These are phyloP conservation scores for Penicillium sclerotigenum DNA, from an alignment of 2,329 filamentous ascomycete genomes.

Conservation along the genomic window DNA sequence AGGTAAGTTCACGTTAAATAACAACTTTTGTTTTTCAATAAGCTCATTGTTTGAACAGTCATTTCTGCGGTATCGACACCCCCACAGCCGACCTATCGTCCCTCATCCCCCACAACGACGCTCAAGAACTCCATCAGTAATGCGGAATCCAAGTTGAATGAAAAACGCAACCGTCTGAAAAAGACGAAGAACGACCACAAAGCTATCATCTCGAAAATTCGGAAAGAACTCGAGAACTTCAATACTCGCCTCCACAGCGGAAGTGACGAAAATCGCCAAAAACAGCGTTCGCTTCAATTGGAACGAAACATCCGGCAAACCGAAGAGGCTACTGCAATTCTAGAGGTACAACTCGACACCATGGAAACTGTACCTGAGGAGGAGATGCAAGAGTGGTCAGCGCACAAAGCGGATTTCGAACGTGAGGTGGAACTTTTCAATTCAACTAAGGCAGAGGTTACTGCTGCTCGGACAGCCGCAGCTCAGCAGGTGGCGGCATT, in stretches of 20 bases:
- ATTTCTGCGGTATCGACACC: conserved; percentile 46
- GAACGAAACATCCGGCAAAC: conserved; percentile 62
- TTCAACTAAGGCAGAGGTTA: conserved; percentile 50
- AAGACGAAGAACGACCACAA: conserved; percentile 62
- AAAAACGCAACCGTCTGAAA: conserved; percentile 57
- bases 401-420: conserved; percentile 55
- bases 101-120: conserved; percentile 63
- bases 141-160: conserved; percentile 59
- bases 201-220: conserved; percentile 54
- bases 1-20: conserved; percentile 41
- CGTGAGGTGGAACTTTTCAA: conserved; percentile 52
- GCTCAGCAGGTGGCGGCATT: conserved; percentile 53
- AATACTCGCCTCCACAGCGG: conserved; percentile 57
- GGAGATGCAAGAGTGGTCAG: conserved; percentile 52
- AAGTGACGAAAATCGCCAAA: conserved; percentile 60
- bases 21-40: neutral
- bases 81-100: conserved; percentile 57
- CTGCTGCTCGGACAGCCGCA: conserved; percentile 49
- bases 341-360: conserved; percentile 54
- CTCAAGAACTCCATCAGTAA: conserved; percentile 63
- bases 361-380: conserved; percentile 57
- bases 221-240: conserved; percentile 60
- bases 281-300: conserved; percentile 59
- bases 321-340: conserved; percentile 57
- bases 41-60: conserved; percentile 17